Conservation (phyloP, 108 stramenopile species). For the Cyclotella cryptica region DNA sequence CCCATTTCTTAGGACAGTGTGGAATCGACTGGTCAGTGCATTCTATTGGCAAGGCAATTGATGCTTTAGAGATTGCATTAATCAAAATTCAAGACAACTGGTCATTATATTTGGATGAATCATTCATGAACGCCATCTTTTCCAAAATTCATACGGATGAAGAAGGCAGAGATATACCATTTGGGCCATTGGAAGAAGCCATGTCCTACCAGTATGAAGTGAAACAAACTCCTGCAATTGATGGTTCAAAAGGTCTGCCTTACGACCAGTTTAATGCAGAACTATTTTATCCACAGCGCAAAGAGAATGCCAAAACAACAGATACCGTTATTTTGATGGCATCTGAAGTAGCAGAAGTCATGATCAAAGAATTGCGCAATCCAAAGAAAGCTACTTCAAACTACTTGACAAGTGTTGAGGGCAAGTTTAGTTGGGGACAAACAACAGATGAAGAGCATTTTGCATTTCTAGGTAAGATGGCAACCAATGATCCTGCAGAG, state of each 20-base stretch:
- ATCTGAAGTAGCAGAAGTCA: constrained; percentile 1
- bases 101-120: constrained; percentile 14
- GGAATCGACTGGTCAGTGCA: constrained; percentile 19
- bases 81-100: no score
- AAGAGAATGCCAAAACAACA: constrained; percentile 7
- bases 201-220: constrained; percentile 16
- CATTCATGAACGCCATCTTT: constrained; percentile 6
- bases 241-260: no score
- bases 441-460: no score
- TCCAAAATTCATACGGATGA: background rate
- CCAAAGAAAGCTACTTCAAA: no score
- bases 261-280: constrained; percentile 11
- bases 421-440: no score
- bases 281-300: constrained; percentile 19
- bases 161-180: background rate
- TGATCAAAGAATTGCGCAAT: background rate
- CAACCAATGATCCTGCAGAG: no score
- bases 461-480: no score
- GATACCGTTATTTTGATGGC: constrained; percentile 10
- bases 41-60: constrained; percentile 26
- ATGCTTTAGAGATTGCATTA: background rate
- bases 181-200: constrained; percentile 18
- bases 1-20: background rate
- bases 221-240: no score
- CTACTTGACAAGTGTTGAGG: no score